A percentile compares a stretch with the other conserved stretches of the same genome.
Evolutionary conservation across 176 grass and related monocot genomes (phyloP).

Genomic region (Oryza longistaminata): DNA sequence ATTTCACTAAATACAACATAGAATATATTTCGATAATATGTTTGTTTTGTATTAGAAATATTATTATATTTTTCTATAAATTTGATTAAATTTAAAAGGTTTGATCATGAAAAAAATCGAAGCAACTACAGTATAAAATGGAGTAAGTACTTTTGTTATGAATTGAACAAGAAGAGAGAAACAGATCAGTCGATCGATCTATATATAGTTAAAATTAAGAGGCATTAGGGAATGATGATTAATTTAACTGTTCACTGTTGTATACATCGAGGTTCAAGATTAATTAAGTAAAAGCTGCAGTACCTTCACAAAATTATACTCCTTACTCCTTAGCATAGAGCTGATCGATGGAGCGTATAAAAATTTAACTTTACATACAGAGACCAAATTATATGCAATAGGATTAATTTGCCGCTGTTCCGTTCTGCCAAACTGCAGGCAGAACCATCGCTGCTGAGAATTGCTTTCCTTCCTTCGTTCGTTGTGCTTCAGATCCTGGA

Average conservation of each 20-base stretch:
- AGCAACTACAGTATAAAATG: too few species aligned
- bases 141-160: too few species aligned
- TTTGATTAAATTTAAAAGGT: too few species aligned
- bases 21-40: too few species aligned
- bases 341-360: conserved; percentile 9
- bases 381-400: conserved; percentile 36
- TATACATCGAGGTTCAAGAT: conserved; percentile 1
- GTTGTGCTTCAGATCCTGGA: conserved; percentile 79
- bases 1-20: too few species aligned
- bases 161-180: too few species aligned
- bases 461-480: neutral
- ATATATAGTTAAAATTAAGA: neutral
- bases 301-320: conserved; percentile 24
- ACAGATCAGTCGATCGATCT: too few species aligned
- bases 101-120: too few species aligned
- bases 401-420: conserved; percentile 14
- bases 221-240: neutral
- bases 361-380: conserved; percentile 57
- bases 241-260: neutral
- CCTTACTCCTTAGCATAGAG: neutral
- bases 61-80: too few species aligned
- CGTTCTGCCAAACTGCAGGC: conserved; percentile 31
- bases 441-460: neutral
- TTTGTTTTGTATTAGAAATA: too few species aligned
- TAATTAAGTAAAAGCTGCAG: conserved; percentile 20